Base-by-base conservation (phyloP, 179 eudicot species). In the Actinidia chinensis region DNA sequence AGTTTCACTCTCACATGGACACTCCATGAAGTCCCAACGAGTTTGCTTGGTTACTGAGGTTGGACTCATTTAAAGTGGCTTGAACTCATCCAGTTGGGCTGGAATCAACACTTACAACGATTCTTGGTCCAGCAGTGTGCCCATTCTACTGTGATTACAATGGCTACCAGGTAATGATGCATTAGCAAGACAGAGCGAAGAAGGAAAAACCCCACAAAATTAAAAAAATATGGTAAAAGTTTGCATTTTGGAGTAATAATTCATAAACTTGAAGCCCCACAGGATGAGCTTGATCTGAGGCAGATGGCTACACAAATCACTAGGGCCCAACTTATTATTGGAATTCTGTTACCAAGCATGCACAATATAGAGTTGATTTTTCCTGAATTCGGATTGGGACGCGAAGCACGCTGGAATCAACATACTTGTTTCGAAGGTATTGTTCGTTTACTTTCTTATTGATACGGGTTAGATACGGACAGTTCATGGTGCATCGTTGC, bases 251-350 rank as follows among this genome's bases (percentile, higher is more conserved):
- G n/a, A n/a, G n/a, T n/a, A n/a, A n/a, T n/a, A n/a, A n/a, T n/a
- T n/a, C n/a, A n/a, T n/a, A n/a, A n/a, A n/a, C n/a, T n/a, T n/a
- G n/a, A n/a, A n/a, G n/a, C n/a, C n/a, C n/a, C n/a, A 4, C 85
- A 91, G 96, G 93, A 91, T 83, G 96, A 91, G 56, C n/a, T 77
- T 91, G 81, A 20, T 90, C 0, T 91, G 96, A n/a, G 96, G 93
- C 86, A 80, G 96, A 36, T 91, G 96, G 96, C 78, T 91, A 67
- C 78, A 78, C 78, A 88, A 83, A 78, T 92, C 69, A 86, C 91
- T n/a, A 87, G 86, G 22, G 43, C 64, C 17, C 52, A n/a, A n/a
- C 81, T 2, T 69, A 43, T 5, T 91, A 90, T 72, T 83, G 83
- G 81, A 76, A 80, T 60, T 90, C 87, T 74, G 83, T 91, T 14